Evolutionary conservation across 768 basidiomycete genomes (phyloP).

Genomic region (Amanita polypyramis): DNA sequence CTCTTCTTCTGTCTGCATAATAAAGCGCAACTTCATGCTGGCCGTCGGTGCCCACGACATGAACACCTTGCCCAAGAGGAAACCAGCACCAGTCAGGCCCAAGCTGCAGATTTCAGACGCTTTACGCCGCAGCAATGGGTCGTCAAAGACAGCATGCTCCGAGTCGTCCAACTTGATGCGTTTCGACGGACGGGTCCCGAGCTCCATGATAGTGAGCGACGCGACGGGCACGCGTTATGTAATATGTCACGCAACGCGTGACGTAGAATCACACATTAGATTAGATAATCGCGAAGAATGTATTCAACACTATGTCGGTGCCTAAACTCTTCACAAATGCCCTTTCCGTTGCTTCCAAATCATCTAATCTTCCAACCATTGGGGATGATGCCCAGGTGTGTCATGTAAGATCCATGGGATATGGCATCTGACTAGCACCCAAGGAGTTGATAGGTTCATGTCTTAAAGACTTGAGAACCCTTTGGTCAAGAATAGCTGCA

Average conservation of each 20-base stretch:
- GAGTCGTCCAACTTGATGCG: constrained; percentile 10
- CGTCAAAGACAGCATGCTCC: constrained; percentile 12
- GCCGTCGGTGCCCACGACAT: constrained; percentile 33
- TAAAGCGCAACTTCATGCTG: constrained; percentile 18
- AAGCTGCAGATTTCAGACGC: constrained; percentile 22
- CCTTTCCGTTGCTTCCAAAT: constrained; percentile 28
- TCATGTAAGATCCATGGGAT: background rate
- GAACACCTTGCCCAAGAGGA: constrained; percentile 28
- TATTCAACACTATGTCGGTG: constrained; percentile 20
- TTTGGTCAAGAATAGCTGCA: constrained; percentile 42
- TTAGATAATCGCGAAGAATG: constrained; percentile 12
- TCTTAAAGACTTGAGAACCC: constrained; percentile 41
- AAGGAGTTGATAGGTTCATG: constrained; percentile 53
- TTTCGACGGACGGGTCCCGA: constrained; percentile 7
- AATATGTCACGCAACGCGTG: background rate
- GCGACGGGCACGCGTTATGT: background rate
- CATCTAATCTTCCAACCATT: constrained; percentile 26
- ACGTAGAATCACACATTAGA: background rate
- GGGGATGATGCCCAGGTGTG: constrained; percentile 34
- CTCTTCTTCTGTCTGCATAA: constrained; percentile 17
- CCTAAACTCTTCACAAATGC: constrained; percentile 26
- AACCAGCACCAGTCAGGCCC: constrained; percentile 23
- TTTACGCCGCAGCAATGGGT: constrained; percentile 17
- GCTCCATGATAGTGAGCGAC: background rate
- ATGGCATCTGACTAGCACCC: background rate